Evolutionary conservation across 805 yeast species (phyloP).

Genomic region (Candida methanosorbosa): DNA sequence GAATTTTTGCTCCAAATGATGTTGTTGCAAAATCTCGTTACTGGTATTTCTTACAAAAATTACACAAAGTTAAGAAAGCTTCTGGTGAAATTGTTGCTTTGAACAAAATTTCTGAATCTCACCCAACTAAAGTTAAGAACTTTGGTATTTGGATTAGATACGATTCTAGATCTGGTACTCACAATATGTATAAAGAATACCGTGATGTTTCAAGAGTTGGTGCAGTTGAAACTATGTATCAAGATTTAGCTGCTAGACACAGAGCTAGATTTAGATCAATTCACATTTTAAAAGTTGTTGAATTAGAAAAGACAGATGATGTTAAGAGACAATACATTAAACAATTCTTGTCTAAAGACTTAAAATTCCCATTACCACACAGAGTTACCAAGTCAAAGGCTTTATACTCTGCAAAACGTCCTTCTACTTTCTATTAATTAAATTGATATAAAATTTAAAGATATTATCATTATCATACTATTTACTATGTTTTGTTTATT

Average conservation of each 20-base stretch:
- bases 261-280: conserved; percentile 99
- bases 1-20: conserved; percentile 97
- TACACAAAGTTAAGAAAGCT: conserved; percentile 99
- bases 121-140: conserved; percentile 99
- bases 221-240: conserved; percentile 98
- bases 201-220: conserved; percentile 98
- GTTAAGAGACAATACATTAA: conserved; percentile 99
- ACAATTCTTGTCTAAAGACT: conserved; percentile 91
- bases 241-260: conserved; percentile 99
- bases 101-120: conserved; percentile 85
- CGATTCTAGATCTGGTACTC: conserved; percentile 99
- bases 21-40: conserved; percentile 99
- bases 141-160: conserved; percentile 99
- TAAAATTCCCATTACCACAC: conserved; percentile 99
- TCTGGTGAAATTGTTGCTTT: conserved; percentile 98
- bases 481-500: conserved; percentile 6
- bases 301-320: conserved; percentile 94
- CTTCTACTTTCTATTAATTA: conserved; percentile 92
- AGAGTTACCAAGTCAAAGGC: conserved; percentile 88
- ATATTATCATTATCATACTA: no score
- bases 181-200: conserved; percentile 99
- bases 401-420: conserved; percentile 87
- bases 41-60: conserved; percentile 99
- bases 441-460: no score
- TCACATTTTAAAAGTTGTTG: conserved; percentile 99